Evolutionary conservation across 805 yeast genomes (phyloP), one percentile per base, ranked within the genome.

Genomic region (Candida railenensis): DNA sequence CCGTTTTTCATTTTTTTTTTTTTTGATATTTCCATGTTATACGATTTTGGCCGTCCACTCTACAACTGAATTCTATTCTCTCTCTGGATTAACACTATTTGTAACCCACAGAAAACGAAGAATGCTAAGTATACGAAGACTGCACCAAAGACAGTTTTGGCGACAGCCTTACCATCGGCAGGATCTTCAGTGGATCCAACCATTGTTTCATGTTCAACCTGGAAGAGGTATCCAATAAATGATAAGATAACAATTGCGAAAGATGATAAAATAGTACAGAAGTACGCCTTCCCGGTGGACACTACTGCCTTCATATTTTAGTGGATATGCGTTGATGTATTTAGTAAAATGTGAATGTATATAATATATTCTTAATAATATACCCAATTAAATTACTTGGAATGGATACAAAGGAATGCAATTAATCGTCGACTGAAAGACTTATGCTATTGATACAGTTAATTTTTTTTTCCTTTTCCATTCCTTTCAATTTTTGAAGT

Each of bases 121-220:
- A 90, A 89, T 28, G 73, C 76, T 47, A 82, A 67, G 65, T 92
- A 92, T 9, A 92, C 90, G 47, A 85, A 62, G 7, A 91, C 97
- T 21, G 98, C 97, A 43, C 90, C 85, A 69, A 86, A 86, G 21
- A 92, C 85, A 3, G 98, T 94, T 53, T 80, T 80, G 22, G 98
- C 96, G 34, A 92, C 98, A 25, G 94, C 96, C 52, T 82, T 82
- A 14, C 98, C 98, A 62, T 94, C 94, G 55, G 80, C 88, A 12
- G 99, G 99, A 62, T 91, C 96, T 55, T 76, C 83, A 50, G 82
- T 81, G 34, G 96, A 87, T 3, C 99, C 99, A 72, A 90, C 84
- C 87, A 92, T 85, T 18, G 95, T 78, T 70, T 92, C 98, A 64
- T 89, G 95, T 54, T 83, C 87, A 32, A 72, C 73, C 55, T 85